These are phyloP conservation scores for Lipomyces kockii DNA, from an alignment of 805 yeast species.

Conservation along the genomic window DNA sequence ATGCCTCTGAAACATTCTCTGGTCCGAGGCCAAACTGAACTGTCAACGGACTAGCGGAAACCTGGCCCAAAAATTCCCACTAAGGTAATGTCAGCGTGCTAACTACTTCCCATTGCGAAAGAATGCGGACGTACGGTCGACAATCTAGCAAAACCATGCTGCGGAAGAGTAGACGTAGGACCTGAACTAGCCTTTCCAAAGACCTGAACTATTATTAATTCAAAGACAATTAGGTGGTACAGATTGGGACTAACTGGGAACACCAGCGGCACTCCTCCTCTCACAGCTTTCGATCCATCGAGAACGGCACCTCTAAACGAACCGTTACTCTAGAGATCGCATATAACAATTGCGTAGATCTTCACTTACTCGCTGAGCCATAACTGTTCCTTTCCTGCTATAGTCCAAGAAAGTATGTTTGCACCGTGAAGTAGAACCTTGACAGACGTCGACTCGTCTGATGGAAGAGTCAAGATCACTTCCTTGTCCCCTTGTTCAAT, in stretches of 20 bases:
- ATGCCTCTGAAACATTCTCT: conserved; percentile 70
- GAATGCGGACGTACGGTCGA: conserved; percentile 48
- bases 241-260: conserved; percentile 63
- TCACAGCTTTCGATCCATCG: conserved; percentile 91
- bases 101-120: not conserved
- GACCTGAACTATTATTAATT: conserved; percentile 34
- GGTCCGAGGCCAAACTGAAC: conserved; percentile 92
- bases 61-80: conserved; percentile 95
- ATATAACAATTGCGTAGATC: not conserved
- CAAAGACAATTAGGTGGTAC: not conserved
- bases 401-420: conserved; percentile 79
- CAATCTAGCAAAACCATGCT: conserved; percentile 95
- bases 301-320: conserved; percentile 72
- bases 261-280: conserved; percentile 97
- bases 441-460: conserved; percentile 58
- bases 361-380: conserved; percentile 57
- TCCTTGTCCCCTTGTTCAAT: conserved; percentile 67
- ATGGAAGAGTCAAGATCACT: conserved; percentile 64
- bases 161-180: conserved; percentile 71
- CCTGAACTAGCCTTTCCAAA: conserved; percentile 71
- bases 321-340: not conserved
- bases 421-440: conserved; percentile 86
- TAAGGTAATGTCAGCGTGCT: conserved; percentile 2
- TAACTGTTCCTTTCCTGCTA: conserved; percentile 74
- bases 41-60: conserved; percentile 68